A percentile compares a stretch with the other conserved stretches of the same genome.
phyloP scores from a whole-genome alignment of 2,329 filamentous ascomycete genomes.

The Pyricularia pennisetigena region DNA sequence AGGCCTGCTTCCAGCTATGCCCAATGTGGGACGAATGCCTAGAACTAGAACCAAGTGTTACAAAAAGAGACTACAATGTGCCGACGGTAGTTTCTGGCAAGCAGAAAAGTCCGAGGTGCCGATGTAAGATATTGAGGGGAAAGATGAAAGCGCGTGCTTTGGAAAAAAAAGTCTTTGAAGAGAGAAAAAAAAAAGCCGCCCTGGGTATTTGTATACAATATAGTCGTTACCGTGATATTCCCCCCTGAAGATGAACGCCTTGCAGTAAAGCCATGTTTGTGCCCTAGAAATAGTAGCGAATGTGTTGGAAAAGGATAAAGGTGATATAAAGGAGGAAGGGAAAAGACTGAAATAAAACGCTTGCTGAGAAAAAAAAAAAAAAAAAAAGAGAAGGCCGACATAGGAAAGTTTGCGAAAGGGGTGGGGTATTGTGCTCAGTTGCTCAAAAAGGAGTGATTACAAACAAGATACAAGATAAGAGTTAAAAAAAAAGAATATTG shows the following conservation, averaged over 20 bases:
- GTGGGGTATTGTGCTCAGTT: neutral
- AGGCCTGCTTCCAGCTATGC: neutral
- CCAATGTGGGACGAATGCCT: neutral
- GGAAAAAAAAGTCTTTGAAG: neutral
- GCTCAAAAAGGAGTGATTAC: neutral
- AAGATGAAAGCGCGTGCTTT: neutral
- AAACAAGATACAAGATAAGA: neutral
- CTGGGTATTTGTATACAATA: neutral
- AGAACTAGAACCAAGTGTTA: neutral
- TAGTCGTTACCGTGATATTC: neutral
- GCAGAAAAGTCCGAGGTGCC: neutral
- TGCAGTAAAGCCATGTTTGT: neutral
- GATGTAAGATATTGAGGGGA: neutral
- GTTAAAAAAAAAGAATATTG: neutral
- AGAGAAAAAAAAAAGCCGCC: neutral
- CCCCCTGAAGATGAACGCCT: neutral
- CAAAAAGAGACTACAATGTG: neutral
- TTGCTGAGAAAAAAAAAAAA: neutral
- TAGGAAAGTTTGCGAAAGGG: neutral
- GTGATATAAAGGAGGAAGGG: neutral
- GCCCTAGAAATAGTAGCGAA: neutral
- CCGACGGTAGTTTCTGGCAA: neutral
- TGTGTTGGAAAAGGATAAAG: neutral
- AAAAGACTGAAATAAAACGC: neutral
- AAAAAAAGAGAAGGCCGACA: neutral